Evolutionary conservation across 768 basidiomycete genomes (phyloP), one percentile per base, ranked within the genome.

Genomic region (Suillus fuscotomentosus): DNA sequence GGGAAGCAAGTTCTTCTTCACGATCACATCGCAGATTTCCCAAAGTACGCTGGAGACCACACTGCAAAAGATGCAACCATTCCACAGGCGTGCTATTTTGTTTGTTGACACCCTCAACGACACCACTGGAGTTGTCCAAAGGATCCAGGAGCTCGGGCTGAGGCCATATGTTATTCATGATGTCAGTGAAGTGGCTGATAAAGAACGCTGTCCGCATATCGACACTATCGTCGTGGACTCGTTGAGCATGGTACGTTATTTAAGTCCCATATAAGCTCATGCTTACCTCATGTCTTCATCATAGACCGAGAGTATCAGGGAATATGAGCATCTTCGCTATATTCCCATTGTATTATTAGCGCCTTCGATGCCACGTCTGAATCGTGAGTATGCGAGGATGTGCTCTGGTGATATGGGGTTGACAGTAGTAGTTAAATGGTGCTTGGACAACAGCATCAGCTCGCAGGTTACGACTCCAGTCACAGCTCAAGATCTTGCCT

Each of bases 171-270:
- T 93, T 9, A 86, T 91, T 6, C 88, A 90, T 67, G 84, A 88
- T 39, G 88, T 95, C n/a, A 76, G 79, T n/a, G 90, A 94, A 68
- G 90, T 97, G 15, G 81, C 87, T 51, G 88, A 90, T 70, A 93
- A 90, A 79, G 88, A 92, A 60, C 87, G 84, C 61, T 90, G 88
- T 71, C 93, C 92, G 1, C 89, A 94, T 72, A 91, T 97, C 69
- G 97, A 99, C 74, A 95, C 96, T 8, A 95, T 99, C 67, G 90
- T 99, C 53, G 93, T 97, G 38, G 97, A 99, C 79, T 92, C 94
- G 48, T 79, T 97, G 67, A 82, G 76, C 53, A 87, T 94, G 70
- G 95, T 97, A 74, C 70, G 92, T 83, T 78, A 34, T 24, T 60
- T 61, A 63, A 64, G 22, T 53, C 50, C 27, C 63, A 31, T 39